Percentiles rank a stretch among this genome's conserved stretches.
Conservation (phyloP, 305 asterid genomes). For the Fraxinus paxiana region DNA sequence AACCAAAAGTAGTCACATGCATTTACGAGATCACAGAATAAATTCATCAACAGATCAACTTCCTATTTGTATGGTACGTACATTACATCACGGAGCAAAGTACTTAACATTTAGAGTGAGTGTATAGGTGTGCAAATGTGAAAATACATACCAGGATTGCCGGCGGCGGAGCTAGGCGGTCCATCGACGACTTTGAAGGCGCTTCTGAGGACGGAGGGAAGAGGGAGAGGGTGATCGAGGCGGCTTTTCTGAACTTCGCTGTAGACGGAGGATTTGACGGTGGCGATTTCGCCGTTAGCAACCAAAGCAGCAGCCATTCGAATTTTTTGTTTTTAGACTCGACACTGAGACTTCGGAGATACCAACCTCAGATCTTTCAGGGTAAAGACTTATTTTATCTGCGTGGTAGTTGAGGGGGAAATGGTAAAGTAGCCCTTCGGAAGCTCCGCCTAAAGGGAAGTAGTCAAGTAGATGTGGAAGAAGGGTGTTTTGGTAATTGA, state of each 20-base stretch:
- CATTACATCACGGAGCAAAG: neutral
- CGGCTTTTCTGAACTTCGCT: conserved; percentile 93
- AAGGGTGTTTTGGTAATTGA: conserved; percentile 7
- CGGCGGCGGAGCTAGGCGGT: conserved; percentile 85
- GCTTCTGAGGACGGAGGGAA: conserved; percentile 69
- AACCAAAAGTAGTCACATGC: neutral
- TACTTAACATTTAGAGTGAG: neutral
- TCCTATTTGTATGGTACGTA: conserved; percentile 7
- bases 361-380: conserved; percentile 28
- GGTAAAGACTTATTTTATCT: conserved; percentile 15
- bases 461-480: neutral
- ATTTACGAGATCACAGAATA: conserved; percentile 20
- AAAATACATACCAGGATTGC: conserved; percentile 64
- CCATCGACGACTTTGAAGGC: conserved; percentile 72
- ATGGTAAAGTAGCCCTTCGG: conserved; percentile 32
- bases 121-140: neutral
- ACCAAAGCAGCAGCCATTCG: conserved; percentile 53
- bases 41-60: neutral
- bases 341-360: conserved; percentile 11
- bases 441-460: conserved; percentile 11
- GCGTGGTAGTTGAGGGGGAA: neutral
- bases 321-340: conserved; percentile 23
- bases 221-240: conserved; percentile 74
- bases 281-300: conserved; percentile 48
- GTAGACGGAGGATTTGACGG: conserved; percentile 52